These are phyloP conservation scores for Collybiopsis luxurians DNA, from an alignment of 768 basidiomycete genomes.

Conservation along the genomic window DNA sequence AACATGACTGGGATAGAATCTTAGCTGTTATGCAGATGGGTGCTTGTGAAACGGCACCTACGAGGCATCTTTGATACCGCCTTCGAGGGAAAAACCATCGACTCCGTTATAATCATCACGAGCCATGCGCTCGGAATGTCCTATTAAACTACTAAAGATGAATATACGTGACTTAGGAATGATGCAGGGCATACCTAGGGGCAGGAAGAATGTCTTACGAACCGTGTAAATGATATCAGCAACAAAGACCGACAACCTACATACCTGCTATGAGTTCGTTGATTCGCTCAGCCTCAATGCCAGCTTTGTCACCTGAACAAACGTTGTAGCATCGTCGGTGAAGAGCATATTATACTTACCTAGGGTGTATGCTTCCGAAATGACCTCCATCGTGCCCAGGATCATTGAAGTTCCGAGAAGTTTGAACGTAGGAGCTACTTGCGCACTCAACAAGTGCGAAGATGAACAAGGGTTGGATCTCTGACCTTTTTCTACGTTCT, in stretches of 20 bases:
- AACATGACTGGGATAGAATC: slow-evolving; percentile 48
- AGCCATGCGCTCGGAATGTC: slow-evolving; percentile 67
- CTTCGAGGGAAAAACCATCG: slow-evolving; percentile 75
- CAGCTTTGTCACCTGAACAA: slow-evolving; percentile 57
- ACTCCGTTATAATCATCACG: slow-evolving; percentile 73
- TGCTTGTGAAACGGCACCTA: slow-evolving; percentile 25
- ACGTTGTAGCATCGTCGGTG: not conserved
- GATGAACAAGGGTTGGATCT: not conserved
- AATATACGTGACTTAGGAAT: not conserved
- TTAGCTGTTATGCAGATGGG: not conserved
- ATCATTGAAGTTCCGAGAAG: slow-evolving; percentile 80
- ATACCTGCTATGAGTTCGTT: slow-evolving; percentile 56
- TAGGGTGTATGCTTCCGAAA: slow-evolving; percentile 82
- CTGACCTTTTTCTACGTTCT: slow-evolving; percentile 78
- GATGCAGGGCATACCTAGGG: slow-evolving; percentile 41
- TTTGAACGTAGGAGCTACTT: slow-evolving; percentile 65
- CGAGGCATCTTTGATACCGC: slow-evolving; percentile 86
- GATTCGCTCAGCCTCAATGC: slow-evolving; percentile 65
- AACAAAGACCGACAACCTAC: not conserved
- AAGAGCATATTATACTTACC: slow-evolving; percentile 24
- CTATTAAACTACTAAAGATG: slow-evolving; percentile 37
- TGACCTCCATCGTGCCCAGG: slow-evolving; percentile 71
- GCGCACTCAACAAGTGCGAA: not conserved
- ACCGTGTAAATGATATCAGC: slow-evolving; percentile 8
- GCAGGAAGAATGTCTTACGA: slow-evolving; percentile 64